Percentiles rank a stretch among this genome's conserved stretches.
Evolutionary conservation across 2,329 filamentous ascomycete species (phyloP).

Genomic region (Furcasterigmium furcatum): DNA sequence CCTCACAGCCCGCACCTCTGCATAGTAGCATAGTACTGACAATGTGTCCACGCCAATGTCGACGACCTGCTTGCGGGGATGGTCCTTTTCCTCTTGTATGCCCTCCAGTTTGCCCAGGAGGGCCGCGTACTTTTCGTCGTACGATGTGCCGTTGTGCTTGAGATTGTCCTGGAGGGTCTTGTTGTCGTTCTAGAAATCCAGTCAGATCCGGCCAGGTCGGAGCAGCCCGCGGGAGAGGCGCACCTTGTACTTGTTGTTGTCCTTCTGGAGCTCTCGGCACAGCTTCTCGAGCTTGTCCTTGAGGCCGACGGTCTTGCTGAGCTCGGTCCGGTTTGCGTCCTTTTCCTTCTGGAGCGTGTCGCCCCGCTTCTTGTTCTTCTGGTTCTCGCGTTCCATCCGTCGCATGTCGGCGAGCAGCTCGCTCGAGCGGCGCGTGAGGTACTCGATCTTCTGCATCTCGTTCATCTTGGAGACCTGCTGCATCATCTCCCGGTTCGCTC

Average conservation of each 20-base stretch:
- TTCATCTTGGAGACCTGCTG: conserved; percentile 89
- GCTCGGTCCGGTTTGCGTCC: conserved; percentile 81
- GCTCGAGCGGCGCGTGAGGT: conserved; percentile 85
- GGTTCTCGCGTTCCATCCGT: conserved; percentile 86
- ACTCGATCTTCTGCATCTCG: conserved; percentile 86
- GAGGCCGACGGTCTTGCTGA: conserved; percentile 84
- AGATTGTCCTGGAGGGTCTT: conserved; percentile 86
- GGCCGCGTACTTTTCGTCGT: conserved; percentile 80
- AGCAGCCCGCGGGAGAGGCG: conserved; percentile 16
- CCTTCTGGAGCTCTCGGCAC: conserved; percentile 88
- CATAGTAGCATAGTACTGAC: not conserved
- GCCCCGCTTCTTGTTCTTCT: conserved; percentile 92
- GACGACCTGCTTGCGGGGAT: conserved; percentile 73
- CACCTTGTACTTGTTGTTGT: conserved; percentile 98
- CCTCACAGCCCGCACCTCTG: not conserved
- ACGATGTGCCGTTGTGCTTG: conserved; percentile 75
- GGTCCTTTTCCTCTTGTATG: conserved; percentile 82
- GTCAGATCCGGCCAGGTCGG: conserved; percentile 3
- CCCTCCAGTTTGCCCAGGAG: conserved; percentile 83
- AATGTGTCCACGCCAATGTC: conserved; percentile 75
- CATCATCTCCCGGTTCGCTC: conserved; percentile 86
- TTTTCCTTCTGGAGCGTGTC: conserved; percentile 97
- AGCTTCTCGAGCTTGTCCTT: conserved; percentile 98
- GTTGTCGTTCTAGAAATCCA: conserved; percentile 70
- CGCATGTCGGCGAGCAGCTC: conserved; percentile 95